phyloP scores from a whole-genome alignment of 805 yeast genomes.

The Yarrowia sp. region DNA sequence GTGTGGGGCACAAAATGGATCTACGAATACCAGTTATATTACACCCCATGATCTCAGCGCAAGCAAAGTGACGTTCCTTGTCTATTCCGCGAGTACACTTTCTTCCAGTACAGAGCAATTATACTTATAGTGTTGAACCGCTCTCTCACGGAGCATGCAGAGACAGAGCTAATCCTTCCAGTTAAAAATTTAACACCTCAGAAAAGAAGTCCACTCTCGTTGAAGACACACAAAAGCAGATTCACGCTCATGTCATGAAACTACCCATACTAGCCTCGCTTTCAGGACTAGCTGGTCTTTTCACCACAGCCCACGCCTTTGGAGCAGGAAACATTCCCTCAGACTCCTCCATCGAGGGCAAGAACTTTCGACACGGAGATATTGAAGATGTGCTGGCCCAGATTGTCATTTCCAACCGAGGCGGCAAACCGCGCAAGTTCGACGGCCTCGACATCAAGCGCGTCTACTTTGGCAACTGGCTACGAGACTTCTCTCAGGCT shows the following conservation, averaged over 20 bases:
- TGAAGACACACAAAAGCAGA: constrained; percentile 16
- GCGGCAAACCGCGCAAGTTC: constrained; percentile 43
- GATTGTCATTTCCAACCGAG: constrained; percentile 41
- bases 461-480: constrained; percentile 46
- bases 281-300: constrained; percentile 31
- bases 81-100: no score
- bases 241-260: constrained; percentile 38
- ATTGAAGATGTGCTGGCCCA: constrained; percentile 43
- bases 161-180: constrained; percentile 18
- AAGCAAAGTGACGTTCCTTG: background rate
- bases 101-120: constrained; percentile 7
- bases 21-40: no score
- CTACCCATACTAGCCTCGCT: constrained; percentile 36
- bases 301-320: constrained; percentile 42
- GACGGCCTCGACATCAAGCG: constrained; percentile 43
- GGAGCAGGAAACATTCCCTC: constrained; percentile 47
- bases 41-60: constrained; percentile 15
- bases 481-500: constrained; percentile 46
- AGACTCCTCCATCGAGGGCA: constrained; percentile 43
- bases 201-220: constrained; percentile 11
- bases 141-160: constrained; percentile 26
- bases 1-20: no score
- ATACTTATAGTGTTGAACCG: constrained; percentile 18
- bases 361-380: constrained; percentile 46
- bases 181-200: constrained; percentile 36